A percentile compares a stretch with the other conserved stretches of the same genome.
Conservation (phyloP, 495 filamentous ascomycete species). For the Penicillium dipodomyicola region DNA sequence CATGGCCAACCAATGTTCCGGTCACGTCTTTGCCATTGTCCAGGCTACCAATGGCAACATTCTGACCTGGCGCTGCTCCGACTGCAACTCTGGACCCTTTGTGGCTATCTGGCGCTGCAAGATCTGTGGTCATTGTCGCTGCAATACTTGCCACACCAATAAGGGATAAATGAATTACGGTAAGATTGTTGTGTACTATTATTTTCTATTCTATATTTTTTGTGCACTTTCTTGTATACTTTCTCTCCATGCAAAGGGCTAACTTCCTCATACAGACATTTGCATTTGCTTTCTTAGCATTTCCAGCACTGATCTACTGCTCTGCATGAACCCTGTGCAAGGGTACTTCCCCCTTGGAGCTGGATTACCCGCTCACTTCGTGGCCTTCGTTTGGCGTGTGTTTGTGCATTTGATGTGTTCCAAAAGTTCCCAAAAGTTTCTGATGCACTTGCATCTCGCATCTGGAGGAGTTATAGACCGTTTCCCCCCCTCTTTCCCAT, state of each 20-base stretch:
- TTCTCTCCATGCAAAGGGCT: slow-evolving; percentile 4
- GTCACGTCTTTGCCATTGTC: slow-evolving; percentile 46
- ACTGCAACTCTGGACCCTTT: slow-evolving; percentile 51
- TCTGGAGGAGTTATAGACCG: slow-evolving; percentile 21
- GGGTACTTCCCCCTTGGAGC: slow-evolving; percentile 7
- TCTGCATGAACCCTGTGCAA: slow-evolving; percentile 5
- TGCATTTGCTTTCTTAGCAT: slow-evolving; percentile 3
- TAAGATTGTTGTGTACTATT: background rate
- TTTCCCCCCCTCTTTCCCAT: background rate
- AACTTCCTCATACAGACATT: slow-evolving; percentile 2
- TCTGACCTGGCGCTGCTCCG: slow-evolving; percentile 49
- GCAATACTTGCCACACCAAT: slow-evolving; percentile 45
- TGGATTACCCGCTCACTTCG: slow-evolving; percentile 1
- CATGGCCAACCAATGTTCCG: slow-evolving; percentile 50
- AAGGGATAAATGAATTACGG: slow-evolving; percentile 32
- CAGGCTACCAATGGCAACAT: slow-evolving; percentile 50
- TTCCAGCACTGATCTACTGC: slow-evolving; percentile 6
- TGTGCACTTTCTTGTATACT: too few species aligned
- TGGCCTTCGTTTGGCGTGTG: background rate
- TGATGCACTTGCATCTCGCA: slow-evolving; percentile 19
- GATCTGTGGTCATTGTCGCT: slow-evolving; percentile 47
- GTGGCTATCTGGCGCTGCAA: slow-evolving; percentile 52
- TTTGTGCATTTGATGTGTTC: slow-evolving; percentile 19
- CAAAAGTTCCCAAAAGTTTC: slow-evolving; percentile 19
- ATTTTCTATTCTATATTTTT: background rate